These are phyloP conservation scores for Leccinum laetum DNA, from an alignment of 1,284 basidiomycete species.

Conservation along the genomic window DNA sequence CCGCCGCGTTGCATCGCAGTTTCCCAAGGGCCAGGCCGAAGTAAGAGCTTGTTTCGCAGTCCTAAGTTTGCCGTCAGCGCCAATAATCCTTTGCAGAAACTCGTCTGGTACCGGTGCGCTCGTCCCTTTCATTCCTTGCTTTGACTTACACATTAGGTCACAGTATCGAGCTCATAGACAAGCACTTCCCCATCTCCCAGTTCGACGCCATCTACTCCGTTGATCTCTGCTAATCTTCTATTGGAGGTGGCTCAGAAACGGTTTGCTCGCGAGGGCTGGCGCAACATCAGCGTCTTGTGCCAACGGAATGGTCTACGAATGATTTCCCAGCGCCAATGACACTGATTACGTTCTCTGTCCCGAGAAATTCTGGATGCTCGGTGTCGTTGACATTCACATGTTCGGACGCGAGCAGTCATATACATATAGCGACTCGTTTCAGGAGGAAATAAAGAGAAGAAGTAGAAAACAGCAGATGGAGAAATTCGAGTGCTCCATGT, in stretches of 20 bases:
- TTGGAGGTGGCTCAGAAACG: constrained; percentile 73
- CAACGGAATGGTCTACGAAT: constrained; percentile 57
- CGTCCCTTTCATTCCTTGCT: neutral
- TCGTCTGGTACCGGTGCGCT: constrained; percentile 71
- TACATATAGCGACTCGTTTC: too few species aligned
- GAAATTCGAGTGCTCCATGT: too few species aligned
- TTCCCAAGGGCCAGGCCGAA: constrained; percentile 70
- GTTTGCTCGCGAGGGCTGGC: constrained; percentile 71
- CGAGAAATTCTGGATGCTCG: too few species aligned
- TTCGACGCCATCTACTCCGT: constrained; percentile 77
- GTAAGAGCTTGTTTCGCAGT: constrained; percentile 61
- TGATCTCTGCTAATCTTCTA: constrained; percentile 70
- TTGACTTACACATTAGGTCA: constrained; percentile 44
- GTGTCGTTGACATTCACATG: too few species aligned
- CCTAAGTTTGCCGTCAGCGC: constrained; percentile 47
- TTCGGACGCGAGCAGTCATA: too few species aligned
- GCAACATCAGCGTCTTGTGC: constrained; percentile 72
- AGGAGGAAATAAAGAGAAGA: too few species aligned
- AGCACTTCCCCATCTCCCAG: constrained; percentile 59
- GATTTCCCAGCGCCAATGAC: constrained; percentile 23
- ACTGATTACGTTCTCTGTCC: too few species aligned
- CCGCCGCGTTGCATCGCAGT: constrained; percentile 33
- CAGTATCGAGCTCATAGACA: constrained; percentile 73
- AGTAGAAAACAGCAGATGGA: too few species aligned
- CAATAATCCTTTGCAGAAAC: constrained; percentile 36